Percentiles rank a stretch among this genome's conserved stretches.
phyloP scores from a whole-genome alignment of 805 yeast genomes.

The Wickerhamia fluorescens region DNA sequence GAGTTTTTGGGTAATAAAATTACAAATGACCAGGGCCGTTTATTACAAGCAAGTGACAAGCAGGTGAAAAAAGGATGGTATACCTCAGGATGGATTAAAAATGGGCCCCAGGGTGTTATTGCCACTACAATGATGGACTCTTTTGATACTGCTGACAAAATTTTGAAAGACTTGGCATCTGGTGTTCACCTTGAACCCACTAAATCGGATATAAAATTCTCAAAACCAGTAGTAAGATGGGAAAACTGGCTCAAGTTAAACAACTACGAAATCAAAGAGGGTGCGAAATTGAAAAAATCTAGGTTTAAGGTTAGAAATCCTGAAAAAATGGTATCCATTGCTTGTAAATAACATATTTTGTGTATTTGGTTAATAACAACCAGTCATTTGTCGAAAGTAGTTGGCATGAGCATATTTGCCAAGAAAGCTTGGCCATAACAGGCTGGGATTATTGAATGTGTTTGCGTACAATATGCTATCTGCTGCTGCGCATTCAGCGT shows the following conservation, averaged over 20 bases:
- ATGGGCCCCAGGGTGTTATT: slow-evolving; percentile 84
- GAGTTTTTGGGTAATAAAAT: slow-evolving; percentile 24
- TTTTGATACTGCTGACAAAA: slow-evolving; percentile 60
- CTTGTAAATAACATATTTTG: slow-evolving; percentile 4
- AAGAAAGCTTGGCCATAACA: slow-evolving; percentile 3
- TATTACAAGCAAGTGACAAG: slow-evolving; percentile 10
- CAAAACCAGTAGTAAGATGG: slow-evolving; percentile 43
- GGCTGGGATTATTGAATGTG: neutral
- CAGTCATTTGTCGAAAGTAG: slow-evolving; percentile 24
- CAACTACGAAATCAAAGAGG: slow-evolving; percentile 42
- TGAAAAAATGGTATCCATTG: slow-evolving; percentile 42
- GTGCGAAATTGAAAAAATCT: slow-evolving; percentile 42
- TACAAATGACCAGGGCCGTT: slow-evolving; percentile 29
- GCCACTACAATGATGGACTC: slow-evolving; percentile 87
- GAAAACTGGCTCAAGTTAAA: slow-evolving; percentile 58
- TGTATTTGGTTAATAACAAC: slow-evolving; percentile 14
- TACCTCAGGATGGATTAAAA: slow-evolving; percentile 86
- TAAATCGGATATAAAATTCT: neutral
- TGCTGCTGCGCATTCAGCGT: neutral
- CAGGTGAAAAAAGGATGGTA: slow-evolving; percentile 47
- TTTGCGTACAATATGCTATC: neutral
- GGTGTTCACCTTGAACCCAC: slow-evolving; percentile 15
- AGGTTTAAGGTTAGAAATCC: slow-evolving; percentile 49
- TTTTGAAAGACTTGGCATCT: slow-evolving; percentile 48
- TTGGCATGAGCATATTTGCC: slow-evolving; percentile 25